A percentile compares a stretch with the other conserved stretches of the same genome.
Conservation (phyloP, 306 rosid species). For the Delonix regia region DNA sequence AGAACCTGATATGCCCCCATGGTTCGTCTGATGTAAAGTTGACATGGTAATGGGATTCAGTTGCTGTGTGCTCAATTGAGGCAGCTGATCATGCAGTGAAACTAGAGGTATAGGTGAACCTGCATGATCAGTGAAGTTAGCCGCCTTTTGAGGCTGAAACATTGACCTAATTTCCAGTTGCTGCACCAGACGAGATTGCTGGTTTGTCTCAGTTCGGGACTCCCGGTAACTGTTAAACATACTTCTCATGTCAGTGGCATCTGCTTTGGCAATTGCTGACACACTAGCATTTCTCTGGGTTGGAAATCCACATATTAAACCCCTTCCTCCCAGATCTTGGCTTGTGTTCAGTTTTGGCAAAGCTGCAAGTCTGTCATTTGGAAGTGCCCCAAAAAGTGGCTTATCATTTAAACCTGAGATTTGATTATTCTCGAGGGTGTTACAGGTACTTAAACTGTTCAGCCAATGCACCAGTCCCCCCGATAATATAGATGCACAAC, state of each 20-base stretch:
- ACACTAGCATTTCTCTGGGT: conserved; percentile 1
- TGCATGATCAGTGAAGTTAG: not conserved
- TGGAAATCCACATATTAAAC: conserved; percentile 8
- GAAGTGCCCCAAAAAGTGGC: conserved; percentile 10
- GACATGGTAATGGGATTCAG: not conserved
- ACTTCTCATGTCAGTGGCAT: not conserved
- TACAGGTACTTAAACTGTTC: conserved; percentile 19
- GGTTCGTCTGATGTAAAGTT: conserved; percentile 16
- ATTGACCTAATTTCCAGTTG: conserved; percentile 8
- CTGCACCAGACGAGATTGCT: not conserved
- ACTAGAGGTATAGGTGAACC: conserved; percentile 17
- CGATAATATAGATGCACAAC: conserved; percentile 11
- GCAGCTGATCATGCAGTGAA: conserved; percentile 14
- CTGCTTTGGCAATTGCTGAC: conserved; percentile 1
- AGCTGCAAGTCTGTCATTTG: not conserved
- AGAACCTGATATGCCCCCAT: not conserved
- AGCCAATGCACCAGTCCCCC: conserved; percentile 7
- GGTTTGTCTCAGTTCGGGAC: not conserved
- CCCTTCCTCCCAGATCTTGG: conserved; percentile 29
- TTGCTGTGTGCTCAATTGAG: conserved; percentile 12
- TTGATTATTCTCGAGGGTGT: conserved; percentile 19
- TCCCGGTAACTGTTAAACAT: conserved; percentile 11
- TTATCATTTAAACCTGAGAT: conserved; percentile 29
- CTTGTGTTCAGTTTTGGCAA: not conserved
- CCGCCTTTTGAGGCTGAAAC: not conserved